Base-by-base conservation (phyloP, 2,329 filamentous ascomycete species). In the Colletotrichum gloeosporioides region DNA sequence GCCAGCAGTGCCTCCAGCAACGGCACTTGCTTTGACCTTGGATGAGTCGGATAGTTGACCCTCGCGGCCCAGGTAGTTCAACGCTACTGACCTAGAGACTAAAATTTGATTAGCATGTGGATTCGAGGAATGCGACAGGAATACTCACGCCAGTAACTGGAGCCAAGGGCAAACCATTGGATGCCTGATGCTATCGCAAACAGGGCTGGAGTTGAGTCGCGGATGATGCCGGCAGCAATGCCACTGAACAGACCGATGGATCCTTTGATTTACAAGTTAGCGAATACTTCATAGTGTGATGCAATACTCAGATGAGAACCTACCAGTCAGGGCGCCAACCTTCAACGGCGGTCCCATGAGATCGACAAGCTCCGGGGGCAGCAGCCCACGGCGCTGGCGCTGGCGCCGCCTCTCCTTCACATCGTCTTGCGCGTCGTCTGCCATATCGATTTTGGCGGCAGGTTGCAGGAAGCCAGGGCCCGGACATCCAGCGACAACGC, bases 151-250 rank as follows among this genome's bases (percentile, higher is more conserved):
- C 93, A 96, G 82, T 93, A 98, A 18, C 92, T 94, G 63, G 90
- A 92, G 44, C 95, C 95, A 53, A 98, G 89, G 57, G 91, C 89
- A 84, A 95, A 95, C 91, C 95, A 98, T 85, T 98, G 95, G 55
- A 95, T 87, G 22, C 95, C 94, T 27, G 93, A 93, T 49, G 93
- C 90, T 15, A 93, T 79, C 1, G 95, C 93, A 85, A 95, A 96
- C 8, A 96, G 85, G 4, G 92, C 89, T 6, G 95, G 93, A 16
- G 90, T 91, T 27, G 88, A 89, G 22, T 93, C 93, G 74, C 92
- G 90, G 64, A 96, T 84, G 63, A 98, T 93, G 32, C 95, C 96
- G 44, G 90, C 90, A 66, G 93, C 90, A 68, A 94, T 93, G 44
- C 94, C 94, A 69, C 92, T 88, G 34, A 94, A 82, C 31, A 93